A percentile compares a stretch with the other conserved stretches of the same genome.
Conservation (phyloP, 148 eudicot species). For the Silene uniflora region DNA sequence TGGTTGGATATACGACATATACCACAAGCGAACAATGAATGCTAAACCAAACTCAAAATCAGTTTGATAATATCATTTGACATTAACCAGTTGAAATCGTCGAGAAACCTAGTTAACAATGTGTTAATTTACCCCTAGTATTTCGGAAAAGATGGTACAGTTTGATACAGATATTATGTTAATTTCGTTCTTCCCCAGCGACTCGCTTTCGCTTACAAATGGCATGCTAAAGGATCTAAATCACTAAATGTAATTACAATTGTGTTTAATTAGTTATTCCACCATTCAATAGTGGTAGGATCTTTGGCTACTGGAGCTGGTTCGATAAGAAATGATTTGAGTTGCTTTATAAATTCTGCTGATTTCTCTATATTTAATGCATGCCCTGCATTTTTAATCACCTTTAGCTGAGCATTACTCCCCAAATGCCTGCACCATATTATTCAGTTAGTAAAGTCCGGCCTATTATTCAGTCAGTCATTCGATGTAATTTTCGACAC, state of each 20-base stretch:
- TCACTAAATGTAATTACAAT: conserved; percentile 1
- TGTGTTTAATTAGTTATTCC: conserved; percentile 11
- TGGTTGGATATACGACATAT: too few relatives aligned
- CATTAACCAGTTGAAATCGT: not conserved
- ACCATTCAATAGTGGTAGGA: conserved; percentile 29
- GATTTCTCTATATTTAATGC: conserved; percentile 78
- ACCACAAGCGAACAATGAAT: not conserved
- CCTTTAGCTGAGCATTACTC: conserved; percentile 47
- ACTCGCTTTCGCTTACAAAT: too few relatives aligned
- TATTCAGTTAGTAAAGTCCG: not conserved
- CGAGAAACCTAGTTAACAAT: too few relatives aligned
- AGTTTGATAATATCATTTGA: not conserved
- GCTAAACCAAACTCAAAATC: not conserved
- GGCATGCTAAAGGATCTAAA: not conserved
- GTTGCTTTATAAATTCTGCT: conserved; percentile 51
- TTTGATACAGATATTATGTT: too few relatives aligned
- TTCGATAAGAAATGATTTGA: conserved; percentile 59
- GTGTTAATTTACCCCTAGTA: too few relatives aligned
- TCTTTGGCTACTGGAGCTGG: conserved; percentile 10
- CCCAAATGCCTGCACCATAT: conserved; percentile 59
- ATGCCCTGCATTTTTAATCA: conserved; percentile 77
- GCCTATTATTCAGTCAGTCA: too few relatives aligned
- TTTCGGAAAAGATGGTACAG: too few relatives aligned
- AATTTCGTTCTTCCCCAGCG: too few relatives aligned
- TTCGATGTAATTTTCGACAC: too few relatives aligned